A percentile compares a stretch with the other conserved stretches of the same genome.
Evolutionary conservation across 805 yeast genomes (phyloP).

Genomic region (Lipomyces mesembrius): DNA sequence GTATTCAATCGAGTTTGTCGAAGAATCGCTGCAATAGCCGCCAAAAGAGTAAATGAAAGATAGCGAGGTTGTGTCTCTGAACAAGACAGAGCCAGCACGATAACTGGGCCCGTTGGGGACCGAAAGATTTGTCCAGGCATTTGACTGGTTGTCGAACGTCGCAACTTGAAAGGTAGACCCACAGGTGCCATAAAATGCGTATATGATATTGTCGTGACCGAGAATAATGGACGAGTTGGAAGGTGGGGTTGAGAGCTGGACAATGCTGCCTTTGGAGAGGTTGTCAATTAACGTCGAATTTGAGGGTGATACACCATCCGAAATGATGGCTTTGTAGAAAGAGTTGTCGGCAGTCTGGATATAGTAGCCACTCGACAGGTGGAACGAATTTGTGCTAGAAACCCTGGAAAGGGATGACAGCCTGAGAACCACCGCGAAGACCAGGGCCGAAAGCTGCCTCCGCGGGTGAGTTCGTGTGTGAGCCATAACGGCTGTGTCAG

Average conservation of each 20-base stretch:
- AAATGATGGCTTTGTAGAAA: slow-evolving; percentile 21
- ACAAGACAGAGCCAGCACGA: slow-evolving; percentile 19
- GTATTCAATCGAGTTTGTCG: slow-evolving; percentile 7
- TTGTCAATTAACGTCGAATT: slow-evolving; percentile 20
- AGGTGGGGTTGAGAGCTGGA: slow-evolving; percentile 42
- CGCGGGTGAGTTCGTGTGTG: neutral
- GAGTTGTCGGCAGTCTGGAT: slow-evolving; percentile 24
- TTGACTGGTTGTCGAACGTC: slow-evolving; percentile 5
- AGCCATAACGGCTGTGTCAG: neutral
- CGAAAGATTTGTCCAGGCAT: slow-evolving; percentile 15
- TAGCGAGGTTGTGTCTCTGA: slow-evolving; percentile 14
- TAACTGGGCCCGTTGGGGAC: slow-evolving; percentile 12
- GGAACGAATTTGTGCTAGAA: slow-evolving; percentile 27
- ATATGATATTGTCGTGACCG: slow-evolving; percentile 36
- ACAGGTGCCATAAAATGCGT: slow-evolving; percentile 40
- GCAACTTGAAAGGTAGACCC: slow-evolving; percentile 22
- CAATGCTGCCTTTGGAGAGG: slow-evolving; percentile 19
- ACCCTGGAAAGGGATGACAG: neutral
- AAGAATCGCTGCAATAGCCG: slow-evolving; percentile 26
- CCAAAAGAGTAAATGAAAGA: slow-evolving; percentile 31
- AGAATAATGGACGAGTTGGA: slow-evolving; percentile 41
- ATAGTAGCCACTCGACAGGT: slow-evolving; percentile 22
- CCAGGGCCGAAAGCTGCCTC: neutral
- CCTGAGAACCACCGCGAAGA: neutral
- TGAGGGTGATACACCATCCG: slow-evolving; percentile 1